These are phyloP conservation scores for Penicillium coprophilum DNA, from an alignment of 495 filamentous ascomycete genomes.

Conservation along the genomic window DNA sequence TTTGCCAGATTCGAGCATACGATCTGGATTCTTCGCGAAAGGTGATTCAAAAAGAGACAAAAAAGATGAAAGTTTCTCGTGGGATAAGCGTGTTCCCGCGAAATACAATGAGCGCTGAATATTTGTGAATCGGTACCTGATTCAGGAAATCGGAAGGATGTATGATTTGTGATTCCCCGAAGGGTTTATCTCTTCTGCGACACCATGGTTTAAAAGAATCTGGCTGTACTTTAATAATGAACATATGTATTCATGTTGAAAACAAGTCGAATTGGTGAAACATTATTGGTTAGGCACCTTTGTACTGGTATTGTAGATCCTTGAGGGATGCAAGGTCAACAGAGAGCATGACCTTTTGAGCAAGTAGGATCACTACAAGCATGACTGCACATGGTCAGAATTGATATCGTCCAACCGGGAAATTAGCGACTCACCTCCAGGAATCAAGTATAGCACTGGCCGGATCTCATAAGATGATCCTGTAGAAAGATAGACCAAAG, in stretches of 20 bases:
- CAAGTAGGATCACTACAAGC: constrained; percentile 36
- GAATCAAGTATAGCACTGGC: constrained; percentile 35
- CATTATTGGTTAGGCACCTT: constrained; percentile 41
- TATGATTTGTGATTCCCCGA: constrained; percentile 11
- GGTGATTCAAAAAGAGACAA: background rate
- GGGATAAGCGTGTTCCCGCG: background rate
- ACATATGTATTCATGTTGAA: constrained; percentile 5
- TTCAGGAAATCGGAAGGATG: background rate
- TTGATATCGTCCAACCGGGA: background rate
- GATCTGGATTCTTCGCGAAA: background rate
- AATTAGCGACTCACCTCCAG: constrained; percentile 33
- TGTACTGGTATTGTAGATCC: constrained; percentile 51
- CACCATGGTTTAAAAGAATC: constrained; percentile 6
- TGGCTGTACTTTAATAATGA: constrained; percentile 14
- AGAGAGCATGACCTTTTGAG: constrained; percentile 41
- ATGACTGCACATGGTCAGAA: constrained; percentile 32
- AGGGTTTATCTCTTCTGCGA: constrained; percentile 7
- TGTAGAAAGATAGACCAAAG: constrained; percentile 23
- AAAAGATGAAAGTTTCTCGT: background rate
- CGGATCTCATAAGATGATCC: constrained; percentile 17
- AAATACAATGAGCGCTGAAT: background rate
- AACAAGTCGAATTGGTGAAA: constrained; percentile 7
- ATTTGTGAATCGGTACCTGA: background rate
- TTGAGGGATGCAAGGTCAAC: constrained; percentile 49
- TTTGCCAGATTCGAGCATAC: background rate